A percentile compares a stretch with the other conserved stretches of the same genome.
Evolutionary conservation across 139 green algal species (phyloP).

Genomic region (Zygnema circumcarinatum): DNA sequence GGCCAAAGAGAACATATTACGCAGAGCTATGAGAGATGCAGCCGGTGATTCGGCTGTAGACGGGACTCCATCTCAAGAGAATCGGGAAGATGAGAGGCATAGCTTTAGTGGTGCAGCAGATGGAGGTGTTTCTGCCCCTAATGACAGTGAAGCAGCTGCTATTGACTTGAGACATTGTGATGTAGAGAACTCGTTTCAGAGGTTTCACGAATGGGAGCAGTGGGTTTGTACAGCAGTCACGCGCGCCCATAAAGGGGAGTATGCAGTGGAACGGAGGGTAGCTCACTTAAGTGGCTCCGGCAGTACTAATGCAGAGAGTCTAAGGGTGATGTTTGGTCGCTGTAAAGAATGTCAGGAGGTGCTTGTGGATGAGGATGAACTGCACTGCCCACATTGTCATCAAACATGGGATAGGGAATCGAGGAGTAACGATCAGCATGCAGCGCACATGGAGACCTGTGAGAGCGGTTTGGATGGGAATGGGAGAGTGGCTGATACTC

Average conservation of each 20-base stretch:
- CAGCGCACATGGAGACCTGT: background rate
- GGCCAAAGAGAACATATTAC: background rate
- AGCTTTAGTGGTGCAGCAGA: no score
- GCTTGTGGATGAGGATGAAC: background rate
- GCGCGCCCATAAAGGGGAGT: background rate
- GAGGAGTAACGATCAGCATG: background rate
- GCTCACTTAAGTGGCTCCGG: background rate
- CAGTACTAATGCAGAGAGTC: background rate
- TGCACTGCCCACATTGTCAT: conserved; percentile 10
- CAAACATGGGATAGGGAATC: background rate
- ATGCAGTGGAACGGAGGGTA: background rate
- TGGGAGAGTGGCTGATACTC: background rate
- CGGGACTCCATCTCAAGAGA: no score
- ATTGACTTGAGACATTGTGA: background rate
- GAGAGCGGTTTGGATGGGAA: background rate
- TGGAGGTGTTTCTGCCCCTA: no score
- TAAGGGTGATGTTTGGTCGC: background rate
- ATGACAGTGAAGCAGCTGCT: background rate
- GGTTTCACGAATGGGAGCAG: background rate
- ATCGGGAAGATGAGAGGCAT: no score
- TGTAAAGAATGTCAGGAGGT: conserved; percentile 17
- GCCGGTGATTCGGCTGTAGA: no score
- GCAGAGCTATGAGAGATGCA: conserved; percentile 4
- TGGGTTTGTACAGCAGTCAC: background rate
- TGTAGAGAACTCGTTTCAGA: background rate